Conservation (phyloP, 805 yeast species). For the Saturnispora dispora region DNA sequence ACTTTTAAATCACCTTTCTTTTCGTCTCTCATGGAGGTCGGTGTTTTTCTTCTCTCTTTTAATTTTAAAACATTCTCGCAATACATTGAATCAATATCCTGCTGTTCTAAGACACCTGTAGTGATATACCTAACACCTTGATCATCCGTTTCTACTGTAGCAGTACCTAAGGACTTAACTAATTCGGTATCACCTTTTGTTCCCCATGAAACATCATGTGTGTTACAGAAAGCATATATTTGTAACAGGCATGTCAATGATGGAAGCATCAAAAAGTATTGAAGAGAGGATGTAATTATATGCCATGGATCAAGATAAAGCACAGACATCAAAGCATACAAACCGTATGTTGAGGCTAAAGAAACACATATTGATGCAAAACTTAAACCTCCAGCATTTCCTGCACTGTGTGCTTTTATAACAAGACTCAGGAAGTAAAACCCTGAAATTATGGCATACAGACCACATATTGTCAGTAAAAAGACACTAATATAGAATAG, state of each 20-base stretch:
- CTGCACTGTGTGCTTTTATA: conserved; percentile 30
- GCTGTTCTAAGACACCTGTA: conserved; percentile 62
- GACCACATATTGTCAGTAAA: conserved; percentile 66
- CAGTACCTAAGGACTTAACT: conserved; percentile 64
- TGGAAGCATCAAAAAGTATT: conserved; percentile 84
- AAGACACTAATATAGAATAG: conserved; percentile 67
- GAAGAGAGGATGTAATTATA: conserved; percentile 74
- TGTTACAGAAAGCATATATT: conserved; percentile 94
- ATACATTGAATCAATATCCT: conserved; percentile 76
- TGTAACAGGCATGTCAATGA: conserved; percentile 88
- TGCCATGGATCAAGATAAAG: conserved; percentile 96
- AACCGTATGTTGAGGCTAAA: conserved; percentile 82
- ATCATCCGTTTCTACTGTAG: conserved; percentile 71
- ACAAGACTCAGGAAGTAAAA: conserved; percentile 64
- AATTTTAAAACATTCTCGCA: conserved; percentile 65
- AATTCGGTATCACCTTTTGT: conserved; percentile 88
- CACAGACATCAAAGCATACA: conserved; percentile 73
- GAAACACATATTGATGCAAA: conserved; percentile 77
- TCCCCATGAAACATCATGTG: conserved; percentile 99
- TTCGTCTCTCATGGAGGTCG: conserved; percentile 38
- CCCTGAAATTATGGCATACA: conserved; percentile 76
- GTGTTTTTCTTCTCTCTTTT: conserved; percentile 58
- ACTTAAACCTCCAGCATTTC: conserved; percentile 36
- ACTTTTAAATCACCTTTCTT: conserved; percentile 29
- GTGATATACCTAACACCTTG: conserved; percentile 80